Conservation (phyloP, 2,329 filamentous ascomycete species). For the Fusarium neocosmosporiellum region DNA sequence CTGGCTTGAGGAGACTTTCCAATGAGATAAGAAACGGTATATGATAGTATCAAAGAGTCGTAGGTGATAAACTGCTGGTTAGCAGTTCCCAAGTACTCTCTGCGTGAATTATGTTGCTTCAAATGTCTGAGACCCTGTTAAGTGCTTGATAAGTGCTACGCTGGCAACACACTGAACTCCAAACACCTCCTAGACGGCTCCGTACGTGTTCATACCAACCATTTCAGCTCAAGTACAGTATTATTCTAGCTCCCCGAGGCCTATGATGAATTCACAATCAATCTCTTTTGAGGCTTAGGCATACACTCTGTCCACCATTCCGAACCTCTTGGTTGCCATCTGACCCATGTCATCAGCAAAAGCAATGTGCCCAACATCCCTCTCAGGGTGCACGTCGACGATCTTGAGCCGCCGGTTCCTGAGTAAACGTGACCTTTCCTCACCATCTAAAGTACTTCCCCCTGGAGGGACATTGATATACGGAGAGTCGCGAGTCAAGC, state of each 20-base stretch:
- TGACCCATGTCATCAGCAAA: not conserved
- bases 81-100: not conserved
- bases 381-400: not conserved
- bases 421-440: not conserved
- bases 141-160: not conserved
- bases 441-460: not conserved
- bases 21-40: not conserved
- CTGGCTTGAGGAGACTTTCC: conserved; percentile 28
- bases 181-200: not conserved
- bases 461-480: not conserved
- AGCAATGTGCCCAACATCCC: not conserved
- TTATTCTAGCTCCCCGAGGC: not conserved
- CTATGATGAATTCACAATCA: not conserved
- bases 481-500: not conserved
- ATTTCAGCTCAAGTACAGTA: not conserved
- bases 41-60: not conserved
- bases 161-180: not conserved
- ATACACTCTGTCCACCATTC: not conserved
- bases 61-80: not conserved
- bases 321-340: not conserved
- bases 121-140: too few relatives aligned
- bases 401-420: not conserved
- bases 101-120: too few relatives aligned
- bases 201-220: not conserved
- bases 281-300: not conserved